phyloP scores from a whole-genome alignment of 306 rosid genomes.

The Rubus parviflorus region DNA sequence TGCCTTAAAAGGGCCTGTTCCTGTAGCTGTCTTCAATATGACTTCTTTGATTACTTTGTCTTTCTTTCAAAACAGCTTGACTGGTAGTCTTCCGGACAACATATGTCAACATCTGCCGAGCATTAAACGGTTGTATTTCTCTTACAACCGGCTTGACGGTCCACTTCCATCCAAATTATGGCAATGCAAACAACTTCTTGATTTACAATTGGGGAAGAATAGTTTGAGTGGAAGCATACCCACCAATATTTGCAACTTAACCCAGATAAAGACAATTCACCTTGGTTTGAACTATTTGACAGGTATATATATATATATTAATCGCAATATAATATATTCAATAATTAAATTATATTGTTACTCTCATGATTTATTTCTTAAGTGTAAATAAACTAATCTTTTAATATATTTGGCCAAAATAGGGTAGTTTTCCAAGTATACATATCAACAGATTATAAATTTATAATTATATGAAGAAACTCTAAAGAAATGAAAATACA shows the following conservation, averaged over 20 bases:
- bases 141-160: background rate
- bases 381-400: background rate
- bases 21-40: background rate
- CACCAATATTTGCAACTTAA: background rate
- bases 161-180: conserved; percentile 3
- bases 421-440: conserved; percentile 7
- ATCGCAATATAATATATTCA: no score
- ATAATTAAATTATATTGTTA: no score
- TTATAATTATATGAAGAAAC: no score
- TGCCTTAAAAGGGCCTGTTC: conserved; percentile 16
- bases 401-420: no score
- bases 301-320: no score
- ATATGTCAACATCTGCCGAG: background rate
- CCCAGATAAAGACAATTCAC: background rate
- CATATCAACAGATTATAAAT: no score
- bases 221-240: conserved; percentile 21
- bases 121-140: background rate
- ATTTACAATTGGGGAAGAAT: background rate
- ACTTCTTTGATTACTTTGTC: background rate
- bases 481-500: no score
- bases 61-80: background rate
- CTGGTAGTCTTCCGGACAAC: background rate
- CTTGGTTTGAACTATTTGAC: background rate
- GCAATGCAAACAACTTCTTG: background rate
- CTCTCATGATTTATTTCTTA: no score